Conservation (phyloP, 352 stramenopile species). For the Pilasporangium apinafurcum region DNA sequence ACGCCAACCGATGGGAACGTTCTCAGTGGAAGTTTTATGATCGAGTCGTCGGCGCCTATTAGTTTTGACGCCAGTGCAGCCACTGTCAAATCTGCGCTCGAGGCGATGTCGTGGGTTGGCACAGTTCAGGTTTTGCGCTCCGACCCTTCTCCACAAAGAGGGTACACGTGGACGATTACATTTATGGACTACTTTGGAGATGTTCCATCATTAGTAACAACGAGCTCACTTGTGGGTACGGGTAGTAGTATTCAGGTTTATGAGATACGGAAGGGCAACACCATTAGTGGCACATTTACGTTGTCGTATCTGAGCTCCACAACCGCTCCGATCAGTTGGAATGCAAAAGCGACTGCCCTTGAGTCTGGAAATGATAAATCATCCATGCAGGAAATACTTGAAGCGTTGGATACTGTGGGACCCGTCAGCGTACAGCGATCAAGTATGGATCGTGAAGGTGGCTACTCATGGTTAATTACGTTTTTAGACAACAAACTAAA, state of each 20-base stretch:
- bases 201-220: conserved; percentile 43
- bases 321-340: conserved; percentile 37
- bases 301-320: conserved; percentile 34
- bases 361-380: conserved; percentile 39
- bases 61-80: conserved; percentile 40
- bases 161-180: conserved; percentile 72
- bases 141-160: conserved; percentile 38
- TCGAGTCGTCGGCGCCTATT: conserved; percentile 57
- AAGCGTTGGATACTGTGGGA: conserved; percentile 50
- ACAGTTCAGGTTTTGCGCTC: conserved; percentile 52
- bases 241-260: conserved; percentile 44
- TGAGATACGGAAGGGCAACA: conserved; percentile 70
- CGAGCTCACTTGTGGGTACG: conserved; percentile 58
- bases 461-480: conserved; percentile 60
- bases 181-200: conserved; percentile 72
- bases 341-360: conserved; percentile 26
- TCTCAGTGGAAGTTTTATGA: conserved; percentile 59
- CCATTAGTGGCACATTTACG: conserved; percentile 52
- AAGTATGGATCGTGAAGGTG: conserved; percentile 37
- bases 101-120: conserved; percentile 57
- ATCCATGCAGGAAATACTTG: conserved; percentile 68
- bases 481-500: conserved; percentile 73
- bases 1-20: conserved; percentile 75
- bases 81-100: conserved; percentile 36
- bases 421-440: conserved; percentile 33